These are phyloP conservation scores for Trifolium dubium DNA, from an alignment of 306 rosid species.

Conservation along the genomic window DNA sequence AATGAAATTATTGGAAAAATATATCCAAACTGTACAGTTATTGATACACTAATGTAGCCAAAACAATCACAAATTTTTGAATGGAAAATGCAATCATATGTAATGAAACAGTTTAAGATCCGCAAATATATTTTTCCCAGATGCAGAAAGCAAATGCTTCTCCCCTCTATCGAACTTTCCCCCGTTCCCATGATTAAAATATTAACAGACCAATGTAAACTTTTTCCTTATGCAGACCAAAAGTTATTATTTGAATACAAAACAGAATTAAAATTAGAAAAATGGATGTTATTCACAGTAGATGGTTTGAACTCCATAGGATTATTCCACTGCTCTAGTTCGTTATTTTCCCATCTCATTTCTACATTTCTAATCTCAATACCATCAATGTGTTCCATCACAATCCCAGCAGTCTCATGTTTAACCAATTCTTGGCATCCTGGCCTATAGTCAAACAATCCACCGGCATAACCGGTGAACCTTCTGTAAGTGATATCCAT, in stretches of 20 bases:
- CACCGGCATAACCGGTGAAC: constrained; percentile 68
- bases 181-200: neutral
- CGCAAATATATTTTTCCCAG: neutral
- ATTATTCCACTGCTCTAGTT: constrained; percentile 61
- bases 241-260: constrained; percentile 30
- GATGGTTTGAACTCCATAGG: constrained; percentile 81
- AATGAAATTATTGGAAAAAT: too few species aligned
- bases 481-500: constrained; percentile 68
- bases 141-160: constrained; percentile 33
- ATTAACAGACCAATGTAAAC: neutral
- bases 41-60: too few species aligned
- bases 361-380: constrained; percentile 70
- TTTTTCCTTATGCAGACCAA: constrained; percentile 11
- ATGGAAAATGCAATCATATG: constrained; percentile 14
- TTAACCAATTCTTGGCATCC: constrained; percentile 84
- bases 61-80: constrained; percentile 14
- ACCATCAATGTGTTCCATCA: constrained; percentile 84
- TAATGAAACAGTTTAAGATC: neutral
- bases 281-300: constrained; percentile 70
- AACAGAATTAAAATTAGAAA: constrained; percentile 69
- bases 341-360: constrained; percentile 77
- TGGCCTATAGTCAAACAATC: constrained; percentile 83
- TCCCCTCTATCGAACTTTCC: constrained; percentile 8
- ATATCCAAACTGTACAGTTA: too few species aligned
- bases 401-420: constrained; percentile 70